Conservation (phyloP, 768 basidiomycete species). For the Mrakia hoshinonis region DNA sequence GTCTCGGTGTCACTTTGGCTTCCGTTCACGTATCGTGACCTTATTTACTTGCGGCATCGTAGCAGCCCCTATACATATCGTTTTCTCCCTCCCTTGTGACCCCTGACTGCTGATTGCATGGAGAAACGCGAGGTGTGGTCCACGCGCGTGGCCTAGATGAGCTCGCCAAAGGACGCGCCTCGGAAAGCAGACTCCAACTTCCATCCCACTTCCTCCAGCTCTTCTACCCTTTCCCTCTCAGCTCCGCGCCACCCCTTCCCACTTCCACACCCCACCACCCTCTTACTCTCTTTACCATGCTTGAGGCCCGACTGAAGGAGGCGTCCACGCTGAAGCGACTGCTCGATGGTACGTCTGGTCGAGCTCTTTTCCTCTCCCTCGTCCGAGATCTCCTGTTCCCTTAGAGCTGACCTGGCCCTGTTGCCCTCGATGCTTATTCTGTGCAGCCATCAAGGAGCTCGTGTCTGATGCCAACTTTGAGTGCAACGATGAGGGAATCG, state of each 20-base stretch:
- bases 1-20: too few relatives aligned
- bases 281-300: slow-evolving; percentile 31
- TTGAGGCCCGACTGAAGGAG: slow-evolving; percentile 80
- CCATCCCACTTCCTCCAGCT: too few relatives aligned
- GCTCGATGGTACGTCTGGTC: slow-evolving; percentile 66
- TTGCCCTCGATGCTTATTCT: neutral
- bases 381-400: neutral
- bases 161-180: too few relatives aligned
- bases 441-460: slow-evolving; percentile 86
- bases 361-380: neutral
- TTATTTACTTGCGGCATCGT: too few relatives aligned
- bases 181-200: too few relatives aligned
- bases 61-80: too few relatives aligned
- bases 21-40: too few relatives aligned
- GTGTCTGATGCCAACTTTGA: slow-evolving; percentile 97
- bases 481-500: slow-evolving; percentile 90
- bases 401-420: neutral
- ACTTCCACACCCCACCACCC: neutral
- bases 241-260: neutral
- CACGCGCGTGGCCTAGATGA: too few relatives aligned
- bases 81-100: too few relatives aligned
- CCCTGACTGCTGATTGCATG: too few relatives aligned
- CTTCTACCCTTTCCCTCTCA: neutral
- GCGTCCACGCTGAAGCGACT: slow-evolving; percentile 85
- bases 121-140: too few relatives aligned